Conservation (phyloP, 495 filamentous ascomycete species). For the Hapsidospora chrysogenum region DNA sequence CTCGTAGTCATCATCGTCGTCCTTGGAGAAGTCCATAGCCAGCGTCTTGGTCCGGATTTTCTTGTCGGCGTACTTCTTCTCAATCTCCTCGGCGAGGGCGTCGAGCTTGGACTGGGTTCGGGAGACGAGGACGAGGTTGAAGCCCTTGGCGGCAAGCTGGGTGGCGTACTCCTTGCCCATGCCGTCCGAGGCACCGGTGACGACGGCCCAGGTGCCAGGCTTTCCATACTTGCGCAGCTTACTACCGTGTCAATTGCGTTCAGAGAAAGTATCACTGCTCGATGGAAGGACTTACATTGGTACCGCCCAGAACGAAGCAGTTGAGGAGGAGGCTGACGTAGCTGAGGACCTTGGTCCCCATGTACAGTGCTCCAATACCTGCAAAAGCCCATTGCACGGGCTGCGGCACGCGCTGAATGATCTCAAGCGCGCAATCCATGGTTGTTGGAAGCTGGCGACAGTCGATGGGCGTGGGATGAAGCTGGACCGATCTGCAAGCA, state of each 20-base stretch:
- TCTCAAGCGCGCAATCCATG: conserved; percentile 19
- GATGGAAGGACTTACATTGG: conserved; percentile 23
- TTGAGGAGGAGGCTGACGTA: conserved; percentile 51
- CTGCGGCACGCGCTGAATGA: conserved; percentile 20
- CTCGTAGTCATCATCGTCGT: conserved; percentile 60
- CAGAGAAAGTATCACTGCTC: not conserved
- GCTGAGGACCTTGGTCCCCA: conserved; percentile 38
- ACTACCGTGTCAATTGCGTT: conserved; percentile 1
- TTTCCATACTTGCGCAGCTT: conserved; percentile 83
- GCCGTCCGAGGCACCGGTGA: conserved; percentile 93
- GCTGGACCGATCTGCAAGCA: too few species aligned
- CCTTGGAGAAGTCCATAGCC: conserved; percentile 80
- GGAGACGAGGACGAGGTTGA: conserved; percentile 85
- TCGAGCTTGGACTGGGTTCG: conserved; percentile 84
- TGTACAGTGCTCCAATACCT: conserved; percentile 40
- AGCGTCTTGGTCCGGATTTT: conserved; percentile 55
- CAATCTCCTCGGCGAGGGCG: conserved; percentile 57
- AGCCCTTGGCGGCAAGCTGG: conserved; percentile 79
- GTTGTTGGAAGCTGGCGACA: too few species aligned
- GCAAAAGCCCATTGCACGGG: conserved; percentile 18
- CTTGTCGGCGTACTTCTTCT: conserved; percentile 33
- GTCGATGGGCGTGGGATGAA: too few species aligned
- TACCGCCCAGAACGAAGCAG: conserved; percentile 57
- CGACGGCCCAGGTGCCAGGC: conserved; percentile 83
- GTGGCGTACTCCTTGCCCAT: conserved; percentile 92